Percentiles rank a stretch among this genome's conserved stretches.
Conservation (phyloP, 495 filamentous ascomycete genomes). For the Stereocaulon alpinum region DNA sequence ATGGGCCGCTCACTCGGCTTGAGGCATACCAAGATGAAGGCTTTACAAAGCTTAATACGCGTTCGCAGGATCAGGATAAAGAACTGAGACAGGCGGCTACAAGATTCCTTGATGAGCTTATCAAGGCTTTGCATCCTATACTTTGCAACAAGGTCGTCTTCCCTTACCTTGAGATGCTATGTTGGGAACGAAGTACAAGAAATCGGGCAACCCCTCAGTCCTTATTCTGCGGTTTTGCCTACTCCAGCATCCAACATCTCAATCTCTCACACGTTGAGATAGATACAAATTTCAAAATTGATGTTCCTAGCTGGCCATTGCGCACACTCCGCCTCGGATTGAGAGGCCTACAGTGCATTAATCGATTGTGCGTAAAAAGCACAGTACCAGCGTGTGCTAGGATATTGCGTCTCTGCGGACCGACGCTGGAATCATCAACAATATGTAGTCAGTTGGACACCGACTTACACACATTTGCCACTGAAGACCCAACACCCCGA, state of each 20-base stretch:
- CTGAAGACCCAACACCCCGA: not conserved
- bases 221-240: slow-evolving; percentile 1
- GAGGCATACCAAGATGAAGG: not conserved
- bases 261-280: not conserved
- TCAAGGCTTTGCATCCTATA: not conserved
- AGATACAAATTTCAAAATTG: not conserved
- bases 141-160: slow-evolving; percentile 1
- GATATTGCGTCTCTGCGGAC: slow-evolving; percentile 2
- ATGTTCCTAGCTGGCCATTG: not conserved
- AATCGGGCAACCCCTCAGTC: not conserved
- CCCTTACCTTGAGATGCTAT: slow-evolving; percentile 9
- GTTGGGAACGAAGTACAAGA: not conserved
- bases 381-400: not conserved
- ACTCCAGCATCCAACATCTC: slow-evolving; percentile 5
- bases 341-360: not conserved
- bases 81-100: not conserved
- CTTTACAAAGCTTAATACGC: not conserved
- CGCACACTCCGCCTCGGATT: slow-evolving; percentile 3
- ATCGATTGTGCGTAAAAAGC: too few relatives aligned
- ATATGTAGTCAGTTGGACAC: not conserved
- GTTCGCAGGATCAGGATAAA: not conserved
- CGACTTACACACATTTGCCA: not conserved
- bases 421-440: slow-evolving; percentile 3
- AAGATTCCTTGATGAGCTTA: not conserved
- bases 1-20: not conserved